These are phyloP conservation scores for Colletotrichum liriopes DNA, from an alignment of 2,329 filamentous ascomycete species.

Conservation along the genomic window DNA sequence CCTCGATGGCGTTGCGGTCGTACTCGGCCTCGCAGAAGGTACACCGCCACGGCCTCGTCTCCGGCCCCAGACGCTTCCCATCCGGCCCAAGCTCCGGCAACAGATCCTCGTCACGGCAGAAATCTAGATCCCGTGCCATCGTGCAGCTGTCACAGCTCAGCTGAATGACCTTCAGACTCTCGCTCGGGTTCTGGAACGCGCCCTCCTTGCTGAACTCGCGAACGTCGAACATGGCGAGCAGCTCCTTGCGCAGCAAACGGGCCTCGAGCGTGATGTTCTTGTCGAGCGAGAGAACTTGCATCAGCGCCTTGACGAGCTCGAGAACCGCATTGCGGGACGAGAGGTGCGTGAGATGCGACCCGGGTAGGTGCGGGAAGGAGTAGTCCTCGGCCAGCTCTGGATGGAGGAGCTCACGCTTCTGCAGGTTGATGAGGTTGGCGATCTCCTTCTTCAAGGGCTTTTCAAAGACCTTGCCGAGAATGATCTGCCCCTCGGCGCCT, in stretches of 20 bases:
- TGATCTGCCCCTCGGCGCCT: constrained; percentile 72
- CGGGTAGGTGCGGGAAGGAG: constrained; percentile 84
- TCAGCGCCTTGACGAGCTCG: constrained; percentile 92
- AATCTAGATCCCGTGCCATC: constrained; percentile 87
- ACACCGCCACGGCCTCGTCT: constrained; percentile 78
- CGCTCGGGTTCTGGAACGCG: constrained; percentile 89
- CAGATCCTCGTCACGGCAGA: constrained; percentile 91
- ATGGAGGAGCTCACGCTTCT: constrained; percentile 91
- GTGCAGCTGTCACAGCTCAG: constrained; percentile 94
- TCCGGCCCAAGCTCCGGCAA: constrained; percentile 65
- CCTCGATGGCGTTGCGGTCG: constrained; percentile 86
- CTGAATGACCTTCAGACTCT: constrained; percentile 80
- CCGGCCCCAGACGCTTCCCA: constrained; percentile 46
- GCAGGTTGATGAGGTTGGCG: constrained; percentile 82
- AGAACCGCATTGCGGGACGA: constrained; percentile 66
- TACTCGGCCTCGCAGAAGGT: constrained; percentile 82
- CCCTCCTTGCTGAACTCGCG: constrained; percentile 93
- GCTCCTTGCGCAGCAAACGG: constrained; percentile 88
- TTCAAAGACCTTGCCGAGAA: constrained; percentile 87
- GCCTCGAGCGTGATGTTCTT: constrained; percentile 93
- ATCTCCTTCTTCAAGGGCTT: constrained; percentile 94
- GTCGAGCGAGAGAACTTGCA: constrained; percentile 92
- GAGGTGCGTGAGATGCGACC: constrained; percentile 73
- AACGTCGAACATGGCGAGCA: constrained; percentile 92
- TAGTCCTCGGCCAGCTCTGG: constrained; percentile 91